Conservation (phyloP, 306 rosid genomes). For the Herpetospermum pedunculosum region DNA sequence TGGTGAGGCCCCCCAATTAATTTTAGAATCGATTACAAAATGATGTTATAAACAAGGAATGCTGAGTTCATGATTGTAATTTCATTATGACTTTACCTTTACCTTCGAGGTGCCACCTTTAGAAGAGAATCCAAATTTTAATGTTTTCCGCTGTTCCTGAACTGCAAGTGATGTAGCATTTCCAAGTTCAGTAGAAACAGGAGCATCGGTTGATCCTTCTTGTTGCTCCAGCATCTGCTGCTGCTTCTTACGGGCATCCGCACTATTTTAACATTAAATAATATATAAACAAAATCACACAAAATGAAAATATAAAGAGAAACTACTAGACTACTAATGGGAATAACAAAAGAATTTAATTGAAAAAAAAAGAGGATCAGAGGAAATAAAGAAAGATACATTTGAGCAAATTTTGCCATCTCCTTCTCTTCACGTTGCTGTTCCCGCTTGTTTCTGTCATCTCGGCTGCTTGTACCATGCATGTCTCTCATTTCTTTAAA, state of each 20-base stretch:
- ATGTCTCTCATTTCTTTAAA: constrained; percentile 95
- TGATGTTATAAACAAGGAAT: neutral
- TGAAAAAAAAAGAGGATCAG: neutral
- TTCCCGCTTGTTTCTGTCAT: constrained; percentile 86
- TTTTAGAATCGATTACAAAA: neutral
- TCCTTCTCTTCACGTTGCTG: constrained; percentile 87
- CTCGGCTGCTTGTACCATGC: constrained; percentile 84
- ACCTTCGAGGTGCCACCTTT: constrained; percentile 73
- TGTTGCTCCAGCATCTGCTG: constrained; percentile 58
- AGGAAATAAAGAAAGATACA: constrained; percentile 26
- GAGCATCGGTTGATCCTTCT: constrained; percentile 39
- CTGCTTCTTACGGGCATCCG: constrained; percentile 79
- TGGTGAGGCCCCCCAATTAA: neutral
- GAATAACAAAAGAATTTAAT: neutral
- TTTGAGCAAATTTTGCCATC: constrained; percentile 78
- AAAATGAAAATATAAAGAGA: neutral
- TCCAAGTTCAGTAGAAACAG: constrained; percentile 40
- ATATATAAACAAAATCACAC: neutral
- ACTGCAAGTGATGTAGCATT: constrained; percentile 57
- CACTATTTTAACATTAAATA: constrained; percentile 30
- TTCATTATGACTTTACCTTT: neutral
- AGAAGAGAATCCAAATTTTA: constrained; percentile 89
- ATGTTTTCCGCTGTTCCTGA: constrained; percentile 77
- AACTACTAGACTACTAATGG: neutral
- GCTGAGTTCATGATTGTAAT: neutral